Base-by-base conservation (phyloP, 352 stramenopile genomes). In the Albugo candida region DNA sequence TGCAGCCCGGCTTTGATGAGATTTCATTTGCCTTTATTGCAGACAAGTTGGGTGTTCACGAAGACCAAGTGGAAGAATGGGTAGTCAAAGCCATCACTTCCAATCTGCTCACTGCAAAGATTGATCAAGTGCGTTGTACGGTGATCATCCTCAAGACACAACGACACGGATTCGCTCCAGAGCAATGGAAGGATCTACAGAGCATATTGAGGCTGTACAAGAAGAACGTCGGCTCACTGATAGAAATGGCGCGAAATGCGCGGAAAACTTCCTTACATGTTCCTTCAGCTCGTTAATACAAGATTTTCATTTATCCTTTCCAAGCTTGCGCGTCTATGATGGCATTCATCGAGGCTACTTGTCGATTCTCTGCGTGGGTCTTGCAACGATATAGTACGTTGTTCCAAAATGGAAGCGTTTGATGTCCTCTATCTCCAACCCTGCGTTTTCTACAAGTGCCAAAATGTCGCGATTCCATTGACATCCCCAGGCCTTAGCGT, bases 391-490 rank as follows among this genome's bases (percentile, higher is more conserved):
- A 63, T 86, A 83, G 61, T 93, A 92, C 13, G 92, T 97, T 41
- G 91, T 97, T 41, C 91, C 92, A 62, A 98, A 97, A 60, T 98
- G 91, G 65, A 92, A 97, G 35, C 78, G 83, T 48, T 74, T 56
- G 39, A 93, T 46, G 5, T 71, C 83, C 57, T 93, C 79, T 13
- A 97, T 48, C 34, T 92, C 57, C 13, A 97, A 66, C 8, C 81
- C 83, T 0, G 86, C 68, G 17, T 80, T 41, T 14, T 84, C 51
- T 16, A 97, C 62, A 35, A 98, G 69, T 11, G 55, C 58, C 42
- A 94, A 61, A 39, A 97, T 95, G 59, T 98, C 89, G 41, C 89
- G 64, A 62, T 98, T 98, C 86, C 87, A 97, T 42, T 94, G 76
- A 54, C 91, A 98, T 18, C 93, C 93, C 93, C 92, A 98, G 39